Percentiles rank a stretch among this genome's conserved stretches.
Conservation (phyloP, 306 rosid species). For the Herpetospermum pedunculosum region DNA sequence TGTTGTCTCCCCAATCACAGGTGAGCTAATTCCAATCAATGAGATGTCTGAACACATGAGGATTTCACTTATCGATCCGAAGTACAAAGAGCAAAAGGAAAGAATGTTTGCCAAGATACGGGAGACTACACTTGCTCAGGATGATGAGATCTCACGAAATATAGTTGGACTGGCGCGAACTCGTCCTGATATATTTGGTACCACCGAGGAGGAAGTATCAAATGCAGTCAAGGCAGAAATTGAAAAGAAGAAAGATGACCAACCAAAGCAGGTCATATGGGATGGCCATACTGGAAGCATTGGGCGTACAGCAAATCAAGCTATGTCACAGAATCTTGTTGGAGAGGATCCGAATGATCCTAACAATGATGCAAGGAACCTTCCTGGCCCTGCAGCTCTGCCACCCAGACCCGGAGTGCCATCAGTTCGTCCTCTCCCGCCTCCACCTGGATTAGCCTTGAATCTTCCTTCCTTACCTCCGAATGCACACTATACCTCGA, state of each 20-base stretch:
- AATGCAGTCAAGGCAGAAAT: constrained; percentile 97
- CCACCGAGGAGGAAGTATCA: constrained; percentile 95
- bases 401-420: constrained; percentile 87
- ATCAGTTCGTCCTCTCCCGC: constrained; percentile 78
- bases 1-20: constrained; percentile 85
- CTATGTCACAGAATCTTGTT: constrained; percentile 66
- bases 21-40: constrained; percentile 70
- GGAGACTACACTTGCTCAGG: constrained; percentile 94
- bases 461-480: constrained; percentile 71
- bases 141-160: constrained; percentile 74
- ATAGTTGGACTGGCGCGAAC: constrained; percentile 92
- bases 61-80: constrained; percentile 94
- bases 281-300: constrained; percentile 98
- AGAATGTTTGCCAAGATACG: constrained; percentile 97
- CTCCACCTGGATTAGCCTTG: constrained; percentile 83
- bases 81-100: constrained; percentile 92
- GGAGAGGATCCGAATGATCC: constrained; percentile 60
- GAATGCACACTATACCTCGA: constrained; percentile 47
- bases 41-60: constrained; percentile 99
- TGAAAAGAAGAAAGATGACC: constrained; percentile 92
- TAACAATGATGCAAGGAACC: constrained; percentile 45
- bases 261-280: constrained; percentile 97
- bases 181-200: constrained; percentile 96
- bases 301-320: constrained; percentile 89
- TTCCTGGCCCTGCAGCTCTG: constrained; percentile 87